Base-by-base conservation (phyloP, 2,329 filamentous ascomycete species). In the Penicillium nordicum region DNA sequence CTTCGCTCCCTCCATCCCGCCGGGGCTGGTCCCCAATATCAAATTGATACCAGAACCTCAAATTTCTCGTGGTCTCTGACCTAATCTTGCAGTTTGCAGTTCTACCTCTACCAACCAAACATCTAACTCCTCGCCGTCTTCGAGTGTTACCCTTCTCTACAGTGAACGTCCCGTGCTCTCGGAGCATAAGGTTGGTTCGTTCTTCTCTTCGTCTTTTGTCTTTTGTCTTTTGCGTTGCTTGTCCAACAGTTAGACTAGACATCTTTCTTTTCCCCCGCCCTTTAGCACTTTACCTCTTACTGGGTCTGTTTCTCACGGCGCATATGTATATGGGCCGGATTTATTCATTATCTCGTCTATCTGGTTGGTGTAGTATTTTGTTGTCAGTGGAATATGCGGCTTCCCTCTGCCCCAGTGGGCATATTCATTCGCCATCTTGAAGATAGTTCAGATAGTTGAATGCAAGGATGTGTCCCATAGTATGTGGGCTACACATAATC, bases 131-230 rank as follows among this genome's bases (percentile, higher is more conserved):
- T 42, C 41, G 56, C 32, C 34, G 47, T 37, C 37, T 54, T 61
- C 59, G 64, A 61, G 50, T 56, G 55, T 61, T 45, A 50, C 56
- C 49, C 40, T 36, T 37, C n/a, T 58, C 54, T 25, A 36, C 50
- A 51, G 57, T 55, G 62, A 63, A 56, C 57, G 50, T 61, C 40
- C 38, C 59, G 54, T 53, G 57, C 57, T 66, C 63, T 51, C 58
- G 58, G 53, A 67, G 63, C 66, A 67, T 65, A 69, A 74, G 71
- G 71, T 74, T 71, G 68, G 72, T 74, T 63, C 50, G 40, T 67
- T 61, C 56, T 60, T 63, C 58, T 61, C 55, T 55, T 44, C 32
- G 49, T 36, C 49, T 29, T 32, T 21, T 36, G 48, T 44, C 48
- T 50, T 32, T 56, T 48, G 60, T 63, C 57, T 61, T 58, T 57